A percentile compares a stretch with the other conserved stretches of the same genome.
phyloP scores from a whole-genome alignment of 306 rosid genomes.

The Sophora flavescens region DNA sequence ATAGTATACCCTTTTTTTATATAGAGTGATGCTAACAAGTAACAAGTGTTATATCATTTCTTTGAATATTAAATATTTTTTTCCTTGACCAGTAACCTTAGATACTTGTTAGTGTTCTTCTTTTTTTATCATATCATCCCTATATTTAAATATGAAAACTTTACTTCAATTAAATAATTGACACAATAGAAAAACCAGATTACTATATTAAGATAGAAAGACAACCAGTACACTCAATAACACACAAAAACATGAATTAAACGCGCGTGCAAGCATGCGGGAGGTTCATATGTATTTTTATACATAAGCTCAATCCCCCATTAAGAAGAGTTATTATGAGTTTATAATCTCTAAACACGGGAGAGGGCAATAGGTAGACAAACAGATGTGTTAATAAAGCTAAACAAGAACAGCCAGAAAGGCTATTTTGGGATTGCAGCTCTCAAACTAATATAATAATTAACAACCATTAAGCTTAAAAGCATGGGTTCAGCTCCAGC shows the following conservation, averaged over 20 bases:
- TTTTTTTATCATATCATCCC: no score
- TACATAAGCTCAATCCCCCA: conserved; percentile 58
- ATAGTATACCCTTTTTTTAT: no score
- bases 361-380: conserved; percentile 54
- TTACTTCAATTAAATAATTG: no score
- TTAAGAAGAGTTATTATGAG: conserved; percentile 67
- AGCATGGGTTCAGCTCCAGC: conserved; percentile 72
- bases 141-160: no score
- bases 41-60: no score
- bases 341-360: conserved; percentile 67
- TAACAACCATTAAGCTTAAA: conserved; percentile 43
- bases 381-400: conserved; percentile 48
- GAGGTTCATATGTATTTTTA: conserved; percentile 44
- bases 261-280: conserved; percentile 88
- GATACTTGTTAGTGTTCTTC: no score
- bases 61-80: no score
- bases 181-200: no score
- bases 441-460: conserved; percentile 33
- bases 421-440: conserved; percentile 80
- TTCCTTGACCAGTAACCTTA: no score
- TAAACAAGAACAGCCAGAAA: conserved; percentile 64
- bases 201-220: conserved; percentile 34
- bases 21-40: no score
- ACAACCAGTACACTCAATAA: conserved; percentile 50
- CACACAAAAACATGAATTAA: conserved; percentile 76